Evolutionary conservation across 1,284 basidiomycete genomes (phyloP).

Genomic region (Ceratobasidium sp.): DNA sequence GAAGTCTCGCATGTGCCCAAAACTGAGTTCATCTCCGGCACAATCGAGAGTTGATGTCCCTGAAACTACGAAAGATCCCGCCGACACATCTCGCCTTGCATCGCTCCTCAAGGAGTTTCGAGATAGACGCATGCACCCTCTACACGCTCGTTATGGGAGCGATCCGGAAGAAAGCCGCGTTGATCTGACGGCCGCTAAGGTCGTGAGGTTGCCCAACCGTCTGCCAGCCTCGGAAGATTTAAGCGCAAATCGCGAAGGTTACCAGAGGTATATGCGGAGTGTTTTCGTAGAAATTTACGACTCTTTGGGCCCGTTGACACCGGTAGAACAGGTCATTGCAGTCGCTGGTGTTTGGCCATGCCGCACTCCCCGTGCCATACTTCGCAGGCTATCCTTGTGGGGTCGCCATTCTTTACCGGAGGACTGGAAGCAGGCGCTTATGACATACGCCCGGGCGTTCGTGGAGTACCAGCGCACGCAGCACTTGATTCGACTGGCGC

Average conservation of each 20-base stretch:
- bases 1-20: background rate
- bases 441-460: conserved; percentile 20
- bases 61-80: background rate
- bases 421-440: background rate
- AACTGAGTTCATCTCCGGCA: background rate
- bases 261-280: background rate
- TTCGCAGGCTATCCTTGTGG: conserved; percentile 5
- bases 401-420: background rate
- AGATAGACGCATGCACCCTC: background rate
- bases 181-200: background rate
- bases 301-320: background rate
- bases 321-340: background rate
- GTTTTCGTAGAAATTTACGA: background rate
- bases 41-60: background rate
- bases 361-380: conserved; percentile 4
- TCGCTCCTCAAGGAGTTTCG: background rate
- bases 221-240: background rate
- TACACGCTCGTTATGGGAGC: background rate
- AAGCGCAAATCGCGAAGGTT: background rate
- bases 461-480: conserved; percentile 22
- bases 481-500: conserved; percentile 6
- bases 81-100: background rate
- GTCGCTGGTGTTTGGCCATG: conserved; percentile 38
- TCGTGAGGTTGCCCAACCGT: background rate
- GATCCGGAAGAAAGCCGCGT: conserved; percentile 6